A percentile compares a stretch with the other conserved stretches of the same genome.
These are phyloP conservation scores for Penicillium manginii DNA, from an alignment of 495 filamentous ascomycete genomes.

Conservation along the genomic window DNA sequence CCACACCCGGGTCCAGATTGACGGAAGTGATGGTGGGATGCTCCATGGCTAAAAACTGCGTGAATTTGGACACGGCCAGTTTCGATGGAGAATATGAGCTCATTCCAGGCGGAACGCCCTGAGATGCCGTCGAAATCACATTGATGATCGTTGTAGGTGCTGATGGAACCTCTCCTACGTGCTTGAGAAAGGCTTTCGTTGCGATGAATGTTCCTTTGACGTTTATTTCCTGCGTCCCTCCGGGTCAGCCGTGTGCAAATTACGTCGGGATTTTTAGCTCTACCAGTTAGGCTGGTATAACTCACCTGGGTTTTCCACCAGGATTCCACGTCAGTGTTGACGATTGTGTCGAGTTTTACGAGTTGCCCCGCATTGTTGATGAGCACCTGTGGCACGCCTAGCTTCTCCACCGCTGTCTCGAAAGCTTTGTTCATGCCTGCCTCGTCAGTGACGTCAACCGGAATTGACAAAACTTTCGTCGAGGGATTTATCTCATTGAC, in stretches of 20 bases:
- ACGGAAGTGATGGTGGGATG: conserved; percentile 43
- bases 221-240: conserved; percentile 40
- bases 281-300: background rate
- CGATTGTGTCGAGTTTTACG: conserved; percentile 13
- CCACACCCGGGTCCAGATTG: conserved; percentile 43
- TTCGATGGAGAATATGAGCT: conserved; percentile 44
- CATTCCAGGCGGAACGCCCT: conserved; percentile 31
- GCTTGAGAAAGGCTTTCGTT: conserved; percentile 40
- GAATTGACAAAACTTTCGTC: conserved; percentile 29
- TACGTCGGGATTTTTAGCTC: background rate
- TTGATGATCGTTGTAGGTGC: conserved; percentile 43
- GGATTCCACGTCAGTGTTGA: conserved; percentile 28
- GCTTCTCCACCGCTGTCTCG: conserved; percentile 36
- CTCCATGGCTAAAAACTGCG: conserved; percentile 31
- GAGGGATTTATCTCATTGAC: conserved; percentile 27
- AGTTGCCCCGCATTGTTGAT: conserved; percentile 47
- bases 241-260: background rate
- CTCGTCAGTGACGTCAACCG: conserved; percentile 36
- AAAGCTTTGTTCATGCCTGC: conserved; percentile 36
- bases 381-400: conserved; percentile 46
- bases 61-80: conserved; percentile 35
- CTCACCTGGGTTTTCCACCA: conserved; percentile 37
- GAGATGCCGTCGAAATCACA: conserved; percentile 35
- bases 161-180: conserved; percentile 16
- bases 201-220: conserved; percentile 46